Evolutionary conservation across 2,329 filamentous ascomycete species (phyloP).

Genomic region (Talaromyces piceae): DNA sequence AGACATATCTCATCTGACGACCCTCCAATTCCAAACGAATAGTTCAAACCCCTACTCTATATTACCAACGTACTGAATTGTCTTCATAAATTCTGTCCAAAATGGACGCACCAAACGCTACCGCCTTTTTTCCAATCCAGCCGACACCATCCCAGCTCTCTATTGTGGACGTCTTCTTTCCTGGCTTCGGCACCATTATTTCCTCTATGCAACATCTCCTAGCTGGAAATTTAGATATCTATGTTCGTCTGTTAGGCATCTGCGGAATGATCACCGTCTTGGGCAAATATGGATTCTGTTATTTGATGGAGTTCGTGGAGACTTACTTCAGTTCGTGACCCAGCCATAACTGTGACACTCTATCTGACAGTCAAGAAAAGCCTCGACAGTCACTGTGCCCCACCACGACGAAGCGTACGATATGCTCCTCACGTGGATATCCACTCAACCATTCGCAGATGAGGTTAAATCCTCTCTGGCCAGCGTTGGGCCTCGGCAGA

Average conservation of each 20-base stretch:
- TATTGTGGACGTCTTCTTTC: neutral
- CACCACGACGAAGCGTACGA: neutral
- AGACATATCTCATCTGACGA: neutral
- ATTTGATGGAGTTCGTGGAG: neutral
- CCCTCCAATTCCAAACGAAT: neutral
- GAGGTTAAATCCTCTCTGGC: neutral
- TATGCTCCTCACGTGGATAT: neutral
- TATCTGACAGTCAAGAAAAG: neutral
- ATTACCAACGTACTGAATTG: neutral
- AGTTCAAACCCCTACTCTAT: neutral
- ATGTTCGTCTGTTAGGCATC: neutral
- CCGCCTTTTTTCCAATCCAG: neutral
- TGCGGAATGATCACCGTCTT: neutral
- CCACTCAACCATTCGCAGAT: neutral
- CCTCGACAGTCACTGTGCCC: neutral
- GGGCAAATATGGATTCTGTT: neutral
- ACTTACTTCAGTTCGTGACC: neutral
- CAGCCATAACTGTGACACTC: neutral
- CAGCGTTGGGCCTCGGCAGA: neutral
- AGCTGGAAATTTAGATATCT: neutral
- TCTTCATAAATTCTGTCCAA: neutral
- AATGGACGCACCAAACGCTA: neutral
- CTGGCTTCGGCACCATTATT: neutral
- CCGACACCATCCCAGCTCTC: neutral
- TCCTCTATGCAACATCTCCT: neutral